Base-by-base conservation (phyloP, 352 stramenopile genomes). In the Phytophthora colocasiae region DNA sequence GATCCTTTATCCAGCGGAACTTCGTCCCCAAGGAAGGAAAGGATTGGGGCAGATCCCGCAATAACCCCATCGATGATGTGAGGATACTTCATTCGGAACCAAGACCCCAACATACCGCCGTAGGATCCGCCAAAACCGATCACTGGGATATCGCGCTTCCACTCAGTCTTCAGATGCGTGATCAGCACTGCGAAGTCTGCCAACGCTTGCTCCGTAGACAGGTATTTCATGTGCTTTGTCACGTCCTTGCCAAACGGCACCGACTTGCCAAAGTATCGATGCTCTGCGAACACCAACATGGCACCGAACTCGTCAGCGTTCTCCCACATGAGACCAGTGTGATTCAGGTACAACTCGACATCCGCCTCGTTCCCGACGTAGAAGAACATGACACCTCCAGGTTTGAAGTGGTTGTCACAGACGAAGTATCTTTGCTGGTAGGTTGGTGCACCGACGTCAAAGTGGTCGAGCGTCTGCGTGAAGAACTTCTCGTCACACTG, bases 321-420 rank as follows among this genome's bases (percentile, higher is more conserved):
- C 68, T 98, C 94, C 93, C 94, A 99, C 92, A 99, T 98, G 46
- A 98, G 81, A 29, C 95, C 95, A 11, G 96, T 98, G 67, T 98
- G 87, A 69, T 98, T 98, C 19, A 99, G 76, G 72, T 99, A 99
- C 43, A 98, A 77, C 62, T 97, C 88, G 5, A 99, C 88, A 43
- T 98, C 83, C 6, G 92, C 95, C 71, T 99, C 97, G 68, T 99
- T 99, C 47, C 97, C 97, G 1, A 91, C 90, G 70, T 98, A 98
- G 71, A 98, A 97, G 63, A 98, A 96, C 61, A 98, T 95, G 29
- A 83, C 78, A 15, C 87, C 83, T 44, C 89, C 72, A 27, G 80
- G 75, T 50, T 63, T 75, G 64, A 71, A 88, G 61, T 85, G 73
- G 48, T 91, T 78, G 63, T 91, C 70, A 64, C 90, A 97, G 32